Base-by-base conservation (phyloP, 768 basidiomycete species). In the Russula ochroleuca region DNA sequence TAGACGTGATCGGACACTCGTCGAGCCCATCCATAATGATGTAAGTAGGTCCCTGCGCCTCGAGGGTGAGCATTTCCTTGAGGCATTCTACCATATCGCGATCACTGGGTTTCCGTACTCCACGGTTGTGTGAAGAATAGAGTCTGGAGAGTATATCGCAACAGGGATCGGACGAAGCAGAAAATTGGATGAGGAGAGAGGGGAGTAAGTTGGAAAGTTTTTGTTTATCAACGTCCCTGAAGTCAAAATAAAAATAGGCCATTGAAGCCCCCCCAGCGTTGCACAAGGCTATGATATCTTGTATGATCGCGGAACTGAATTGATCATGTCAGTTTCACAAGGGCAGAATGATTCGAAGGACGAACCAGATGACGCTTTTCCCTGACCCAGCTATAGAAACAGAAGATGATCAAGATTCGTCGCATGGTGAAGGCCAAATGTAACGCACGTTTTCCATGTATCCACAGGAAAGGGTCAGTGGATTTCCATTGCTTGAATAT, bases 11-110 rank as follows among this genome's bases (percentile, higher is more conserved):
- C 6, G 61, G 53, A 14, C 53, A 62, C 23, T 62, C 61, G 7
- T 62, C 61, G 17, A 62, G 61, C 13, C 53, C 61, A 23, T 62
- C 61, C n/a, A 62, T n/a, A 13, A 62, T 62, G 7, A 62, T 56
- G 47, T 48, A 62, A 21, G 52, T 48, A 10, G 61, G 53, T 5
- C 11, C 19, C 10, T 52, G 41, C 4, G 19, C 11, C 0, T 33
- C 4, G 37, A 25, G 17, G 13, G 11, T 49, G 14, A 62, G 61
- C 45, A 62, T 62, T 15, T 62, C 35, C 25, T 25, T 48, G 3
- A 62, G 53, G 17, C 53, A 62, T 43, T 45, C 23, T 9, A 47
- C 53, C 31, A 61, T 41, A 2, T 41, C 51, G 7, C 11, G 25
- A 21, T 52, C 51, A 25, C 31, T 43, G 10, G 59, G 59, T 1